Percentiles rank a stretch among this genome's conserved stretches.
These are phyloP conservation scores for Fraxinus dipetala DNA, from an alignment of 305 asterid genomes.

Conservation along the genomic window DNA sequence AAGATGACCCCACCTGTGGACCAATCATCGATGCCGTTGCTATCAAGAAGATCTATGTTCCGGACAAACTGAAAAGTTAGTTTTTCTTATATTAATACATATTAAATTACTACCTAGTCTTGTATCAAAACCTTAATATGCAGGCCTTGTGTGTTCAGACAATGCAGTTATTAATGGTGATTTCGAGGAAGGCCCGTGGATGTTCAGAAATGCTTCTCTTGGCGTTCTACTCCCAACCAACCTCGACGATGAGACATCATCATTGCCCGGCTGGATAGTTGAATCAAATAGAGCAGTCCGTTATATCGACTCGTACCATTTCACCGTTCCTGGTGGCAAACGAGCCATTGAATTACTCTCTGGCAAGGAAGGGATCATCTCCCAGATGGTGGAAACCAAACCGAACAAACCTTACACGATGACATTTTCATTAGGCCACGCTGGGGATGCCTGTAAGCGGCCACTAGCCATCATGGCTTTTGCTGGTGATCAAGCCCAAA, in stretches of 20 bases:
- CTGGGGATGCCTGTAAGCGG: conserved; percentile 70
- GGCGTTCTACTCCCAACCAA: conserved; percentile 95
- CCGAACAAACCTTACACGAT: conserved; percentile 63
- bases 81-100: not conserved
- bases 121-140: not conserved
- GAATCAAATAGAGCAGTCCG: conserved; percentile 96
- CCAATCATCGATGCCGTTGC: conserved; percentile 91
- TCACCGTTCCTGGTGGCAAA: conserved; percentile 75
- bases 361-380: conserved; percentile 91
- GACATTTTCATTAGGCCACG: conserved; percentile 74
- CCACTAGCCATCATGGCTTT: conserved; percentile 90
- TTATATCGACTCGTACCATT: conserved; percentile 80
- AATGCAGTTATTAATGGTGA: conserved; percentile 86
- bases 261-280: conserved; percentile 95
- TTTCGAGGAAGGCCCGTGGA: conserved; percentile 96
- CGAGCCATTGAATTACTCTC: conserved; percentile 85
- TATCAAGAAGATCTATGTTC: conserved; percentile 76
- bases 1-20: conserved; percentile 94
- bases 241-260: conserved; percentile 79
- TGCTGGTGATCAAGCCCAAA: conserved; percentile 89
- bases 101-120: not conserved
- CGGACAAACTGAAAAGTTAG: conserved; percentile 67
- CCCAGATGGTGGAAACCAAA: conserved; percentile 88
- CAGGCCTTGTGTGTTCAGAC: conserved; percentile 33
- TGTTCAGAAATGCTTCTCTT: conserved; percentile 82